These are phyloP conservation scores for Paecilomyces niveus DNA, from an alignment of 2,329 filamentous ascomycete genomes.

Conservation along the genomic window DNA sequence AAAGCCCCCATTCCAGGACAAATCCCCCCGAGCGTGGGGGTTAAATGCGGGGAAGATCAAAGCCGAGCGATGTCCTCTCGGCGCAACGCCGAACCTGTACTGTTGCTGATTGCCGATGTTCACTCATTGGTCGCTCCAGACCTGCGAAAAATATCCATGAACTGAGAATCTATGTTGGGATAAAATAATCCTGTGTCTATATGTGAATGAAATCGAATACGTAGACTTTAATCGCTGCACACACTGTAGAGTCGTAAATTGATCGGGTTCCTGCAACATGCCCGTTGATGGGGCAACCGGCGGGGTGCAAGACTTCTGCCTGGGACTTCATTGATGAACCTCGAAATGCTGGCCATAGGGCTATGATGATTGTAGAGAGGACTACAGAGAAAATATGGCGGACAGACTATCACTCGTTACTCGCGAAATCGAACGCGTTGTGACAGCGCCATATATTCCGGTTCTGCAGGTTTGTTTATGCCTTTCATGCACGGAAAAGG, in stretches of 20 bases:
- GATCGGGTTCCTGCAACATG: background rate
- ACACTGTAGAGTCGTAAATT: background rate
- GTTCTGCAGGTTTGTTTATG: constrained; percentile 37
- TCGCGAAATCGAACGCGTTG: constrained; percentile 40
- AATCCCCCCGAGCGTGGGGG: background rate
- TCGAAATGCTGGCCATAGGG: background rate
- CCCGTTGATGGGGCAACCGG: constrained; percentile 9
- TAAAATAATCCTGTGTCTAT: background rate
- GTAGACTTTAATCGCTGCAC: background rate
- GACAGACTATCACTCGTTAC: constrained; percentile 20
- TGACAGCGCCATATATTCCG: constrained; percentile 44
- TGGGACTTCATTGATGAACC: background rate
- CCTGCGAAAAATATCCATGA: background rate
- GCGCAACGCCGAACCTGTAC: background rate
- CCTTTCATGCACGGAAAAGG: background rate
- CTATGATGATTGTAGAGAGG: background rate
- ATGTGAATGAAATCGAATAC: background rate
- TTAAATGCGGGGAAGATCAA: background rate
- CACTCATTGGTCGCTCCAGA: background rate
- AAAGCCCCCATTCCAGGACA: background rate
- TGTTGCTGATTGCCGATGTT: background rate
- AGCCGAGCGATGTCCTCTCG: background rate
- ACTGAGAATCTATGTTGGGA: background rate
- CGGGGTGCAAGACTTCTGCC: constrained; percentile 2
- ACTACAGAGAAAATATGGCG: constrained; percentile 15